Percentiles rank a stretch among this genome's conserved stretches.
Evolutionary conservation across 352 stramenopile genomes (phyloP).

Genomic region (Phytophthora fragariaefolia): DNA sequence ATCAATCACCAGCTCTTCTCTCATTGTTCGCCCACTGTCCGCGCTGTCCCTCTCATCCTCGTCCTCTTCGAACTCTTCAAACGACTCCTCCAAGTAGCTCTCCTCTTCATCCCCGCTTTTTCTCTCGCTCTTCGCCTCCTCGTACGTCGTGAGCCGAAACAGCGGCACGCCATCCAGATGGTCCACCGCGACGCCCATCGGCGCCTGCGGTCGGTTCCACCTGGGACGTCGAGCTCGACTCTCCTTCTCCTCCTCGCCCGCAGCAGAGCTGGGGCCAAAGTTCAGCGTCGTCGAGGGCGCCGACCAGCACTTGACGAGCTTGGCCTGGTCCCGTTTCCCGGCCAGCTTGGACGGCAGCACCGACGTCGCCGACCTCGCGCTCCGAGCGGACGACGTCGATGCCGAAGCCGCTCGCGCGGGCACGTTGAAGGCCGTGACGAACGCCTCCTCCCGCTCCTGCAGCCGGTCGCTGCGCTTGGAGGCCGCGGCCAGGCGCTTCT

Average conservation of each 20-base stretch:
- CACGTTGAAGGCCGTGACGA: conserved; percentile 84
- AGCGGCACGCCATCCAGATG: conserved; percentile 43
- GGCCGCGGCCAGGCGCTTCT: conserved; percentile 74
- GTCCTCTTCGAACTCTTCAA: conserved; percentile 82
- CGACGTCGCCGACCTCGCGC: conserved; percentile 52
- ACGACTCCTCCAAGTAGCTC: conserved; percentile 82
- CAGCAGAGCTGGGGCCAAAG: conserved; percentile 8
- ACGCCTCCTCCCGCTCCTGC: conserved; percentile 73
- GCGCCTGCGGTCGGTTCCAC: conserved; percentile 56
- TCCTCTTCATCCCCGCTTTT: conserved; percentile 52
- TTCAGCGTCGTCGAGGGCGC: conserved; percentile 54
- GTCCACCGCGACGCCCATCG: conserved; percentile 50
- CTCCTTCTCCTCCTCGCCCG: conserved; percentile 18
- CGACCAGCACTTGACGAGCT: conserved; percentile 40
- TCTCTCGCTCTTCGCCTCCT: conserved; percentile 17
- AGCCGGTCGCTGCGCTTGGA: conserved; percentile 64
- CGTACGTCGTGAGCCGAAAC: conserved; percentile 37
- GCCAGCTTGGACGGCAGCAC: conserved; percentile 46
- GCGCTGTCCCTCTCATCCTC: conserved; percentile 10
- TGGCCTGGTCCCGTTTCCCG: conserved; percentile 24
- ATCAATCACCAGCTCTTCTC: conserved; percentile 38
- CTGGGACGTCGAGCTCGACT: conserved; percentile 48
- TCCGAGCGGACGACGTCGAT: conserved; percentile 29
- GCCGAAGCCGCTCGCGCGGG: conserved; percentile 28
- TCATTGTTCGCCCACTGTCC: no score